Percentiles rank a stretch among this genome's conserved stretches.
Conservation (phyloP, 2,329 filamentous ascomycete species). For the Cyclaneusma minus region DNA sequence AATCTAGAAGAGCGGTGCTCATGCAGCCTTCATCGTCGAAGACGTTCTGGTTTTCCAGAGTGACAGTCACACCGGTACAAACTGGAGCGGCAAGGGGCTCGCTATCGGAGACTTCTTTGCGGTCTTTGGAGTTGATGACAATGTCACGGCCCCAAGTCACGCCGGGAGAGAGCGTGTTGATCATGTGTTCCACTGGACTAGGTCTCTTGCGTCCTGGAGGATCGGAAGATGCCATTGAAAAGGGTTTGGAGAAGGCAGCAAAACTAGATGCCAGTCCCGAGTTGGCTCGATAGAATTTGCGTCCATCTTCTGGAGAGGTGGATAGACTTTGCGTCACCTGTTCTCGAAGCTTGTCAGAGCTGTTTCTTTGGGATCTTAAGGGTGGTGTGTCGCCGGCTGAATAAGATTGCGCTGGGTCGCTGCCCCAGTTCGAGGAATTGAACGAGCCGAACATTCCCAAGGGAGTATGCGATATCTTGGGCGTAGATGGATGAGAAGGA, state of each 20-base stretch:
- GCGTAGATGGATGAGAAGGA: slow-evolving; percentile 41
- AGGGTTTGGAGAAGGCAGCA: slow-evolving; percentile 31
- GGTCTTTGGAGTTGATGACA: too few species aligned
- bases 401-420: slow-evolving; percentile 40
- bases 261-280: slow-evolving; percentile 39
- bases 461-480: slow-evolving; percentile 39
- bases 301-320: slow-evolving; percentile 40
- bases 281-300: slow-evolving; percentile 34
- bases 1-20: slow-evolving; percentile 38
- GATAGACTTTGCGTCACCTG: slow-evolving; percentile 35
- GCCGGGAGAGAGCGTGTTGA: slow-evolving; percentile 34
- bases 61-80: slow-evolving; percentile 22
- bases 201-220: slow-evolving; percentile 30
- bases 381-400: slow-evolving; percentile 47
- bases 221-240: slow-evolving; percentile 19
- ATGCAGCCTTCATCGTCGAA: slow-evolving; percentile 58
- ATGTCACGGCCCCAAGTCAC: slow-evolving; percentile 23
- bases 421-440: slow-evolving; percentile 41
- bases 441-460: slow-evolving; percentile 37
- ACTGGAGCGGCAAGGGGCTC: slow-evolving; percentile 7
- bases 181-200: slow-evolving; percentile 45
- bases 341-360: slow-evolving; percentile 27
- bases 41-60: slow-evolving; percentile 43
- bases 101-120: slow-evolving; percentile 21
- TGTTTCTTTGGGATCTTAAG: slow-evolving; percentile 29